phyloP scores from a whole-genome alignment of 139 green algal genomes.

The Haematococcus sp. region DNA sequence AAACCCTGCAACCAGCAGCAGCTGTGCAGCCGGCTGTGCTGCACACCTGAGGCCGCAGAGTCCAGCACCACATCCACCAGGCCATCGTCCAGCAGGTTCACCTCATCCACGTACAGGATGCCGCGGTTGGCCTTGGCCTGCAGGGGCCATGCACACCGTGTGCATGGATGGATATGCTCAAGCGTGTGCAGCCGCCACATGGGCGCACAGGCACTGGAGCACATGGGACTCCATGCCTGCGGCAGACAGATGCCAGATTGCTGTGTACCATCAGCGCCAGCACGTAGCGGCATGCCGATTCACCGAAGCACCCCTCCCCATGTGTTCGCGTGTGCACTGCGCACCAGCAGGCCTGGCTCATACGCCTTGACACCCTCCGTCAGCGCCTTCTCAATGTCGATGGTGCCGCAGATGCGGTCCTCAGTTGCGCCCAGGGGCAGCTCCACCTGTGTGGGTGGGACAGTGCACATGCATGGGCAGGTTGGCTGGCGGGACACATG shows the following conservation, averaged over 20 bases:
- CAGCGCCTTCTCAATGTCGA: conserved; percentile 85
- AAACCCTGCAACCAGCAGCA: too few relatives aligned
- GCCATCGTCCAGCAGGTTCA: conserved; percentile 80
- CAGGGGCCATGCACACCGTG: background rate
- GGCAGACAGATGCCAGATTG: too few relatives aligned
- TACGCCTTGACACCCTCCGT: conserved; percentile 72
- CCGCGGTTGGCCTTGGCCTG: conserved; percentile 74
- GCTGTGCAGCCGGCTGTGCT: too few relatives aligned
- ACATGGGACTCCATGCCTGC: too few relatives aligned
- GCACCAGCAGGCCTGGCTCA: conserved; percentile 75
- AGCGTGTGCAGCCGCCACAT: background rate
- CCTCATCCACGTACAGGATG: conserved; percentile 86
- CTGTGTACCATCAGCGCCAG: too few relatives aligned
- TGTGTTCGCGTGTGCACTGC: background rate
- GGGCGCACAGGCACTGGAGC: too few relatives aligned
- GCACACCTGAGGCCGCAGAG: conserved; percentile 60
- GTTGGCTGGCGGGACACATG: conserved; percentile 1
- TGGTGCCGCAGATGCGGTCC: conserved; percentile 84
- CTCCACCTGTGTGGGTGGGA: conserved; percentile 57
- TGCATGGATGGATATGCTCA: background rate
- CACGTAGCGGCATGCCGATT: too few relatives aligned
- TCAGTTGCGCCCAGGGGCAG: conserved; percentile 84
- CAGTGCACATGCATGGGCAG: background rate
- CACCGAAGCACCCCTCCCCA: too few relatives aligned
- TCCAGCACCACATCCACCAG: conserved; percentile 85